Base-by-base conservation (phyloP, 164 flowering plant species). In the Annona squamosa region DNA sequence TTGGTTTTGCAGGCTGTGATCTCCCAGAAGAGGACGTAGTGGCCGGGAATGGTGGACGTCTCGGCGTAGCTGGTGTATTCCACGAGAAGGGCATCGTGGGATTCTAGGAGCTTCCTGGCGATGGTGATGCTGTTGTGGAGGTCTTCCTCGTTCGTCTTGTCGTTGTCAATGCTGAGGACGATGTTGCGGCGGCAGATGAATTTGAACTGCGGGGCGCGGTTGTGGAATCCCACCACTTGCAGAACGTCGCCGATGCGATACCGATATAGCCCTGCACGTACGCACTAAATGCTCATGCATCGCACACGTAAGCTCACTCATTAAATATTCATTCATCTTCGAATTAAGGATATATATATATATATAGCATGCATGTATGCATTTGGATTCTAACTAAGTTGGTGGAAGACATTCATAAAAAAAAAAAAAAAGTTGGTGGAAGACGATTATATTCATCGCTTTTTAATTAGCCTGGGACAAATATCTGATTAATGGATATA, bases 11-110 rank as follows among this genome's bases (percentile, higher is more conserved):
- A 5, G 13, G 62, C 4, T 75, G 65, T 42, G 13, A 93, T 83
- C 75, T 93, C 98, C 97, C 98, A 90, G 71, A 66, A 91, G 43
- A 93, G 69, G 1, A 90, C 94, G 61, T 93, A 91, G 80, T 93
- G 98, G 0, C 98, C 98, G 0, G 98, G 98, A 37, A 89, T 67
- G n/a, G 90, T 68, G 3, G 90, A 83, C 0, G 95, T 83, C 62
- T 90, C 95, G 0, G 94, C 90, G 68, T 80, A 88, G 84, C 94
- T 89, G 0, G 98, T 93, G 90, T 93, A 93, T 69, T 93, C 98
- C 17, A 81, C 86, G 0, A 93, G 90, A 2, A 88, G 76, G 7
- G 86, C 84, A 63, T 82, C 73, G 83, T 78, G 73, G 2, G 91
- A 89, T 48, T 90, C 91, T 4, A 93, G 74, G 48, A 87, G 82